Evolutionary conservation across 202 grass and related monocot genomes (phyloP).

Genomic region (Eragrostis tef): DNA sequence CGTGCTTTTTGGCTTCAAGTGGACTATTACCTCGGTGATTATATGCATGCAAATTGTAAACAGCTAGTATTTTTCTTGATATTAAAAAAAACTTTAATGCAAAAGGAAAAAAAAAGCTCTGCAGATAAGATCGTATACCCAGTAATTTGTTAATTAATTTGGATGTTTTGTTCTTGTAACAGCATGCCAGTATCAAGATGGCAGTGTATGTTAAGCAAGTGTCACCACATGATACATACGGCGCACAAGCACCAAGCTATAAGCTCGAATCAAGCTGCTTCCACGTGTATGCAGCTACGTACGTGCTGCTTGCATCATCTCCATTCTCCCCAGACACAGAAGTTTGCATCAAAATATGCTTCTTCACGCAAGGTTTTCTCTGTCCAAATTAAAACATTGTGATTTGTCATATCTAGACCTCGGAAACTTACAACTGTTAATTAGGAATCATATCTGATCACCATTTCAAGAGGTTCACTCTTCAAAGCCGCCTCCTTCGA

Average conservation of each 20-base stretch:
- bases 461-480: conserved; percentile 35
- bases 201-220: too few species aligned
- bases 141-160: neutral
- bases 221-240: too few species aligned
- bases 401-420: conserved; percentile 38
- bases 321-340: conserved; percentile 16
- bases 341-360: conserved; percentile 27
- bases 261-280: neutral
- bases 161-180: neutral
- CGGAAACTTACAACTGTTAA: conserved; percentile 22
- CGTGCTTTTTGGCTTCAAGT: neutral
- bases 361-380: conserved; percentile 22
- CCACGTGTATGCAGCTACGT: conserved; percentile 1
- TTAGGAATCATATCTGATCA: conserved; percentile 52
- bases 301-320: conserved; percentile 10
- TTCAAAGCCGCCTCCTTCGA: conserved; percentile 36
- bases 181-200: too few species aligned
- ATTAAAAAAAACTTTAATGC: neutral
- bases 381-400: neutral
- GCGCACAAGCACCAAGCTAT: neutral
- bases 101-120: neutral
- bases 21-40: neutral
- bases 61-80: too few species aligned
- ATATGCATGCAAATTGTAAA: neutral
- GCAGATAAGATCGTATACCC: neutral